A percentile compares a stretch with the other conserved stretches of the same genome.
phyloP scores from a whole-genome alignment of 139 green algal genomes.

The Trebouxia sp. region DNA sequence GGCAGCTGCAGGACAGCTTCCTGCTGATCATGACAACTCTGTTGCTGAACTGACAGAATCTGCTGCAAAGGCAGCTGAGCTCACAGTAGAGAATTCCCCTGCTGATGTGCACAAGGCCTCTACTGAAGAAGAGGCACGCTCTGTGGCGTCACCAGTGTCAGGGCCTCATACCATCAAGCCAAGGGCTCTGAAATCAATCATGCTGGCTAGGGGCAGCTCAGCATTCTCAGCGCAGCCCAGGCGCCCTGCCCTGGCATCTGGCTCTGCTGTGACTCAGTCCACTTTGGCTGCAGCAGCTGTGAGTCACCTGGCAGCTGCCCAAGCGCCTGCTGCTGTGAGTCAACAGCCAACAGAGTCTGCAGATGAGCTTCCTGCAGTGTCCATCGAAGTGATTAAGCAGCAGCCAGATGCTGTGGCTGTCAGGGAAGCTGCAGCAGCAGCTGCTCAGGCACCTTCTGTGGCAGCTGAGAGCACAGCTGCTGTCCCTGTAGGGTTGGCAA shows the following conservation, averaged over 20 bases:
- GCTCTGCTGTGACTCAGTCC: background rate
- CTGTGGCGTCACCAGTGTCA: no score
- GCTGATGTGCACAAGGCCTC: no score
- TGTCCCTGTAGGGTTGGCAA: background rate
- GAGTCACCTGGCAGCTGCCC: background rate
- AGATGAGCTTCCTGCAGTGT: no score
- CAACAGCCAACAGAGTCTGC: no score
- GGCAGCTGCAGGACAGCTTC: no score
- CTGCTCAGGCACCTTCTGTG: background rate
- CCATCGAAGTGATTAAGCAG: no score
- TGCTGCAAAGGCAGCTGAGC: no score
- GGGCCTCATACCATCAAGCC: background rate
- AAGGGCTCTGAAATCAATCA: background rate
- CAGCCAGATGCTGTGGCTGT: no score
- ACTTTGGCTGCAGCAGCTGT: background rate
- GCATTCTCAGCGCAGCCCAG: conserved; percentile 19
- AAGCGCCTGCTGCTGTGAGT: background rate
- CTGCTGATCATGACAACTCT: no score
- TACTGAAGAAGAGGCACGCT: no score
- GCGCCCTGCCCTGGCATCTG: background rate
- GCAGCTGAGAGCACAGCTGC: background rate
- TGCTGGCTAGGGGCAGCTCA: background rate
- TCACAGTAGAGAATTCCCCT: no score
- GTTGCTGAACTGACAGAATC: no score
- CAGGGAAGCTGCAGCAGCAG: background rate